Evolutionary conservation across 352 stramenopile species (phyloP).

Genomic region (Pseudoperonospora humuli): DNA sequence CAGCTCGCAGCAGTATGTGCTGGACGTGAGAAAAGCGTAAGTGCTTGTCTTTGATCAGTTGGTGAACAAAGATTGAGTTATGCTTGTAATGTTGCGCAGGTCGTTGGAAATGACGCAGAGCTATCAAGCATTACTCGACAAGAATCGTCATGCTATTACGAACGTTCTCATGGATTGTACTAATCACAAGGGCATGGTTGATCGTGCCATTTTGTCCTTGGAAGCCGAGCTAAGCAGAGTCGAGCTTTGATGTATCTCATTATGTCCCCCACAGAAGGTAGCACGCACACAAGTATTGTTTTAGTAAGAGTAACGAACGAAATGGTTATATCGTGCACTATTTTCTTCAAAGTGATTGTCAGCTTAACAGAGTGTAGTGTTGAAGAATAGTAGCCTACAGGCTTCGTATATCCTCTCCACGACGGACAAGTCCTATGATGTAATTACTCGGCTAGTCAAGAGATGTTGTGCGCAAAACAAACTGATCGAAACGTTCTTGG

Average conservation of each 20-base stretch:
- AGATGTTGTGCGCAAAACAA: constrained; percentile 65
- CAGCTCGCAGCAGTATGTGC: constrained; percentile 33
- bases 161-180: constrained; percentile 58
- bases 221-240: constrained; percentile 47
- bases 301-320: constrained; percentile 21
- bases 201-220: constrained; percentile 50
- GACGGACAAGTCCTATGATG: constrained; percentile 6
- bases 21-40: constrained; percentile 50
- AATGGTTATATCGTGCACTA: constrained; percentile 18
- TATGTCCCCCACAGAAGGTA: too few relatives aligned
- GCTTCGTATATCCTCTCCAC: constrained; percentile 2
- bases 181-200: constrained; percentile 55
- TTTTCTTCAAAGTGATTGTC: constrained; percentile 2
- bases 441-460: constrained; percentile 17
- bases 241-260: constrained; percentile 36
- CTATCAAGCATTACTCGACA: constrained; percentile 47
- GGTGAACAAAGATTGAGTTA: constrained; percentile 2
- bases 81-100: constrained; percentile 16
- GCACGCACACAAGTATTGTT: too few relatives aligned
- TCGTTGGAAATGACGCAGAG: constrained; percentile 38
- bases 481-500: constrained; percentile 80
- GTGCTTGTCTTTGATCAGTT: constrained; percentile 7
- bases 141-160: constrained; percentile 50
- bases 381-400: neutral
- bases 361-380: neutral